Evolutionary conservation across 768 basidiomycete genomes (phyloP).

Genomic region (Suillus ampliporus): DNA sequence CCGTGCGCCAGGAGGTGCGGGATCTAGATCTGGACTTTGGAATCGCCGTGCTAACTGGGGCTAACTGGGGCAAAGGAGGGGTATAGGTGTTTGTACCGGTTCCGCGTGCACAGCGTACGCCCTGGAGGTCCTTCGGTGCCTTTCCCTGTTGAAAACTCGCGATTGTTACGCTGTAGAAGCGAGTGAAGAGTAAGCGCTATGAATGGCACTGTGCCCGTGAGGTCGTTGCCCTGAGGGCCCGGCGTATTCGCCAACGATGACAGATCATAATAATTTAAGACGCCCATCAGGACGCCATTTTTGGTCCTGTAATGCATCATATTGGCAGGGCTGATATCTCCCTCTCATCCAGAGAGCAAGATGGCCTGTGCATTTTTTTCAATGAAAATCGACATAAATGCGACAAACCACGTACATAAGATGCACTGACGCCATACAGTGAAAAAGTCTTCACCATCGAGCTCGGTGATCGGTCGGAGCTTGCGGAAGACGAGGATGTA

Average conservation of each 20-base stretch:
- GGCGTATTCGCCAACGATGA: too few relatives aligned
- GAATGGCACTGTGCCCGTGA: too few relatives aligned
- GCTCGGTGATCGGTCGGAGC: neutral
- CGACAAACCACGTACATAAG: neutral
- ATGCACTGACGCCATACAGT: too few relatives aligned
- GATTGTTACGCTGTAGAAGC: too few relatives aligned
- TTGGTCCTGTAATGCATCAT: conserved; percentile 17
- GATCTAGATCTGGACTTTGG: conserved; percentile 83
- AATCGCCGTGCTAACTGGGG: conserved; percentile 77
- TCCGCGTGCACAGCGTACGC: conserved; percentile 54
- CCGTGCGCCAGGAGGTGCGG: conserved; percentile 68
- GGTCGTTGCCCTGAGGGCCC: too few relatives aligned
- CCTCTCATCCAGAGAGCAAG: neutral
- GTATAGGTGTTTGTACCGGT: conserved; percentile 88
- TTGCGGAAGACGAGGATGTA: neutral
- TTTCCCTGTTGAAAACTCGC: conserved; percentile 26
- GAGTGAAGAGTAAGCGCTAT: too few relatives aligned
- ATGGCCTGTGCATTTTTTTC: neutral
- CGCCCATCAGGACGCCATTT: conserved; percentile 9
- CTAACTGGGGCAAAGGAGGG: conserved; percentile 87
- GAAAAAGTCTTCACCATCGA: neutral
- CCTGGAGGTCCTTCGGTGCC: conserved; percentile 49
- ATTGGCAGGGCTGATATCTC: conserved; percentile 16
- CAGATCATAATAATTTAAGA: conserved; percentile 24
- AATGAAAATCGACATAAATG: neutral